Conservation (phyloP, 2,329 filamentous ascomycete genomes). For the Sporothrix curviconia region DNA sequence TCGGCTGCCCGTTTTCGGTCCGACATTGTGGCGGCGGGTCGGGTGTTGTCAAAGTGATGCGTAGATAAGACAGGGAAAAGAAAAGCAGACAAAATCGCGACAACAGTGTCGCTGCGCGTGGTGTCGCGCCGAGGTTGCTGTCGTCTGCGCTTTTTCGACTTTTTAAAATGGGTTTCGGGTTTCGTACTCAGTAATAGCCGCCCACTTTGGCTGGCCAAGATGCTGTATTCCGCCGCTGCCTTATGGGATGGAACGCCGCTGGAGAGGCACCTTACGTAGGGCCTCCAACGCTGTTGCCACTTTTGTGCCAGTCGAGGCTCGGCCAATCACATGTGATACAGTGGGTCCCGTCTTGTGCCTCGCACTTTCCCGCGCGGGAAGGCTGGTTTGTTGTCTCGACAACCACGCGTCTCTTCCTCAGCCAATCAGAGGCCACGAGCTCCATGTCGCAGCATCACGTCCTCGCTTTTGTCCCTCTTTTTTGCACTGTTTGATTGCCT, state of each 20-base stretch:
- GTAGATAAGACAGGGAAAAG: background rate
- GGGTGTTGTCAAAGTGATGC: background rate
- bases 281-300: background rate
- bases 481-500: background rate
- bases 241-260: background rate
- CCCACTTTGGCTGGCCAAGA: background rate
- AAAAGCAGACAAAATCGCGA: too few species aligned
- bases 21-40: constrained; percentile 30
- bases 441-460: too few species aligned
- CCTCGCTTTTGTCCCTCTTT: background rate
- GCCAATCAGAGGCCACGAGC: constrained; percentile 10
- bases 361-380: background rate
- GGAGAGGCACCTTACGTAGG: background rate
- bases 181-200: background rate
- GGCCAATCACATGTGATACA: constrained; percentile 11
- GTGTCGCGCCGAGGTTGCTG: background rate
- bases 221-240: background rate
- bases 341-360: background rate
- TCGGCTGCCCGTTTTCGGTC: constrained; percentile 41
- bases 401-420: constrained; percentile 5
- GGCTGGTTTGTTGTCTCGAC: constrained; percentile 12
- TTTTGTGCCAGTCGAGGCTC: background rate
- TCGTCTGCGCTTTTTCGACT: too few species aligned
- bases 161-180: background rate
- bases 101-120: too few species aligned